These are phyloP conservation scores for Coemansia sp. DNA, from an alignment of 192 early-diverging fungal genomes.

Conservation along the genomic window DNA sequence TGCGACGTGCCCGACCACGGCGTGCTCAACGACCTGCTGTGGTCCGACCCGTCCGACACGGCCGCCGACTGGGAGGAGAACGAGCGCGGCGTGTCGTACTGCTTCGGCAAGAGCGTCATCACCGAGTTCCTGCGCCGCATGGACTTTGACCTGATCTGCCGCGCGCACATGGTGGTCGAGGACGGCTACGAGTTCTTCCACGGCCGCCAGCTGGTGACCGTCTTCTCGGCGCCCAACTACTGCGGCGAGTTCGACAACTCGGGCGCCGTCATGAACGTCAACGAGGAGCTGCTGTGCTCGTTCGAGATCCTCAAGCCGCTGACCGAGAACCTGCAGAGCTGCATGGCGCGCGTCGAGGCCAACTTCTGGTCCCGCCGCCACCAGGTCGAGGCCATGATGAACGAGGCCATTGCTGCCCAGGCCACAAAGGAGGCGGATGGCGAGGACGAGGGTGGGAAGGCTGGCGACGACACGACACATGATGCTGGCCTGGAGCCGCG, in stretches of 20 bases:
- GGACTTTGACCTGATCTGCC: constrained; percentile 91
- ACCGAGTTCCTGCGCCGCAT: constrained; percentile 80
- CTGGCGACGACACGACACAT: too few relatives aligned
- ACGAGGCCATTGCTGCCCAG: constrained; percentile 45
- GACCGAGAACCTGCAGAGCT: constrained; percentile 46
- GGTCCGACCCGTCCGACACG: constrained; percentile 85
- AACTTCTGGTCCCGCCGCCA: constrained; percentile 51
- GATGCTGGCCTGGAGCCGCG: background rate
- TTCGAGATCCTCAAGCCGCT: constrained; percentile 81
- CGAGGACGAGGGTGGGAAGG: background rate
- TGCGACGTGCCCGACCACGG: constrained; percentile 93
- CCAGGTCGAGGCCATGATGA: constrained; percentile 50
- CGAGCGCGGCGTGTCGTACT: constrained; percentile 93
- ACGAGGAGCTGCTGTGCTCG: constrained; percentile 87
- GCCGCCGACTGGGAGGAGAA: constrained; percentile 87
- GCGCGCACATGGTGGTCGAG: constrained; percentile 96
- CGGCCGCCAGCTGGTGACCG: constrained; percentile 86
- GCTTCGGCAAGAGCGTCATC: constrained; percentile 87
- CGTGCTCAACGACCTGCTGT: constrained; percentile 92
- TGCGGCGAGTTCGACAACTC: constrained; percentile 95
- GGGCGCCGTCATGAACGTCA: constrained; percentile 91
- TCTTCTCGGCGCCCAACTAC: constrained; percentile 96
- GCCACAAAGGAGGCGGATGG: constrained; percentile 28
- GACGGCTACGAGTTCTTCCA: constrained; percentile 97
- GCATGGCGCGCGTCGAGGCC: constrained; percentile 52